Base-by-base conservation (phyloP, 2,329 filamentous ascomycete species). In the Dryadomyces quercus-mongolicae region DNA sequence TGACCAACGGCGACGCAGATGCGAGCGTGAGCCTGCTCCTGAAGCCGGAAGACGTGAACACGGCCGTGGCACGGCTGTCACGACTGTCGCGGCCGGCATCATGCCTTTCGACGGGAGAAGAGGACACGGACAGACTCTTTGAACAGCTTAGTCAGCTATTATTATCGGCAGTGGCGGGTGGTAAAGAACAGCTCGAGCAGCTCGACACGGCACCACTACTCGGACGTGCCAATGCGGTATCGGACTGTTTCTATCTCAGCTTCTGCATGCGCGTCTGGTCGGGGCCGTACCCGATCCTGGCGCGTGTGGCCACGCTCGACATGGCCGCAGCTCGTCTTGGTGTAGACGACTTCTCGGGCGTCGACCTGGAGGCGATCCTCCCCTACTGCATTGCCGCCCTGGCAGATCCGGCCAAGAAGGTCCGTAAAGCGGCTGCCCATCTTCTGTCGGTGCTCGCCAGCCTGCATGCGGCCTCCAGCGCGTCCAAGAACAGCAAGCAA, bases 381-480 rank as follows among this genome's bases (percentile, higher is more conserved):
- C 92, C 92, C 2, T 96, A 95, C 68, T 73, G 85, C 36, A 71
- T 96, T 48, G 74, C 78, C 42, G 86, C 86, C 21, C 76, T 97
- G 18, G 75, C 81, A 22, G 92, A 97, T 65, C 71, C 82, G 5
- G 87, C 87, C 1, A 82, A 84, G 58, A 81, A 82, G 58, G 85
- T 95, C 45, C 85, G 91, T 47, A 81, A 83, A 58, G 82, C 88
- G 51, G 86, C 90, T 20, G 82, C 84, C 21, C 78, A 84, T 52
- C 74, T 91, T 36, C 65, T 88, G 36, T 69, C 78, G 25, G 72
- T 78, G 3, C 62, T 91, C 78, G 3, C 63, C 90, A 13, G 73
- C 75, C 12, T 40, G 13, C 66, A 67, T 9, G 64, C 75, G 3
- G 81, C 81, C 61, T 49, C 51, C 6, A 13, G 20, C 16, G 16